Percentiles rank a stretch among this genome's conserved stretches.
Conservation (phyloP, 257 asterid species). For the Solanum corneliomulleri region DNA sequence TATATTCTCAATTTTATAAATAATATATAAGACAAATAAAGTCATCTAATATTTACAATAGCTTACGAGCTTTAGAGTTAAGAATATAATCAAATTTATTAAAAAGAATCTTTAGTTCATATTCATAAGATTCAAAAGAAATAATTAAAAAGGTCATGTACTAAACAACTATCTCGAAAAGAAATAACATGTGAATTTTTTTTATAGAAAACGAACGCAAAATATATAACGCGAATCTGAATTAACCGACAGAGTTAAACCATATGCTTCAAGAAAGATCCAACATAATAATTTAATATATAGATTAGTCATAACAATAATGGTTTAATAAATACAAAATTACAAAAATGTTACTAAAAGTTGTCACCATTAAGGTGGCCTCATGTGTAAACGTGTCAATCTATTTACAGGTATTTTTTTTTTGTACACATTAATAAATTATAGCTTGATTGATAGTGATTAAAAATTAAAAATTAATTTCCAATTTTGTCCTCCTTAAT, state of each 20-base stretch:
- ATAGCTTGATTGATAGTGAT: background rate
- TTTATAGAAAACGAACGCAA: no score
- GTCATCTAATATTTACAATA: background rate
- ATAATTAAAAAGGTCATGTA: no score
- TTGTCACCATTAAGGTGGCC: background rate
- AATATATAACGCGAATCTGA: background rate
- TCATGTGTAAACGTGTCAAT: background rate
- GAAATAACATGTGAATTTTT: background rate
- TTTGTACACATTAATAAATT: background rate
- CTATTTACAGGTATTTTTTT: background rate
- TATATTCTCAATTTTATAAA: no score
- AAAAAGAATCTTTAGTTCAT: background rate
- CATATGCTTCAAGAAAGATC: background rate
- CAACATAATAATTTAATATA: background rate
- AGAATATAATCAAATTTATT: no score
- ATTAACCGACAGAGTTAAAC: background rate
- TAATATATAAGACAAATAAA: no score
- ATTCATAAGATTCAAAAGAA: background rate
- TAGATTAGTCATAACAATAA: background rate
- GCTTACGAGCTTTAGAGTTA: background rate
- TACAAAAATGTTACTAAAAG: background rate
- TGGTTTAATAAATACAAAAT: background rate
- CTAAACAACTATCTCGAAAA: background rate
- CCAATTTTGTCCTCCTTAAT: background rate
- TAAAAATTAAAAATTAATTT: background rate